These are phyloP conservation scores for Lathyrus oleraceus DNA, from an alignment of 306 rosid genomes.

Conservation along the genomic window DNA sequence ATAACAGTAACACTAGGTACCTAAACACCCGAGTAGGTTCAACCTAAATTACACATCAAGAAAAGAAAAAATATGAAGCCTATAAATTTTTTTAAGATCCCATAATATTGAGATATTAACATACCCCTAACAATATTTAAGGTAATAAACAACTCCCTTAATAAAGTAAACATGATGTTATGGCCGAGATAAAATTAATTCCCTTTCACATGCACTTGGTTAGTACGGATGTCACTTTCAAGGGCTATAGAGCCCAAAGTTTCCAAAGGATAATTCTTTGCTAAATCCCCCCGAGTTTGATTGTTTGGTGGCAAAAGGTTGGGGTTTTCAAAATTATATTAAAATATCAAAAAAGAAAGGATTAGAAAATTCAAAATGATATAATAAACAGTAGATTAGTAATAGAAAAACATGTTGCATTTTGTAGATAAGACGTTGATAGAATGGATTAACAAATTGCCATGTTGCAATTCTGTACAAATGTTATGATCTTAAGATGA, in stretches of 20 bases:
- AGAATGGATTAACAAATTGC: slow-evolving; percentile 37
- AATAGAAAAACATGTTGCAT: slow-evolving; percentile 13
- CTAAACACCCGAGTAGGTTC: too few relatives aligned
- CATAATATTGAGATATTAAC: not conserved
- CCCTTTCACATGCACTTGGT: not conserved
- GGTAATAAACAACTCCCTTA: not conserved
- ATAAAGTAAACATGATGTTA: not conserved
- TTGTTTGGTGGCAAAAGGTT: slow-evolving; percentile 38
- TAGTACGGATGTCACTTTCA: not conserved
- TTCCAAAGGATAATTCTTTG: not conserved
- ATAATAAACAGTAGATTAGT: slow-evolving; percentile 17
- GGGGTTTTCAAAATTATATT: not conserved
- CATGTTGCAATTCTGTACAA: not conserved
- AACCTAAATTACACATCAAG: too few relatives aligned
- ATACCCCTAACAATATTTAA: not conserved
- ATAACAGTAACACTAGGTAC: too few relatives aligned
- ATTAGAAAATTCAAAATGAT: not conserved
- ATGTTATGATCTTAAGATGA: not conserved
- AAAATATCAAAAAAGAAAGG: not conserved
- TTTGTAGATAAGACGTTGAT: slow-evolving; percentile 43
- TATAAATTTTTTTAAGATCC: not conserved
- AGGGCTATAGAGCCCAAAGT: not conserved
- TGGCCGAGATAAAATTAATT: too few relatives aligned
- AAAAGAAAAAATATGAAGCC: too few relatives aligned
- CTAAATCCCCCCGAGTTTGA: slow-evolving; percentile 18